These are phyloP conservation scores for Rosa chinensis DNA, from an alignment of 306 rosid genomes.

Conservation along the genomic window DNA sequence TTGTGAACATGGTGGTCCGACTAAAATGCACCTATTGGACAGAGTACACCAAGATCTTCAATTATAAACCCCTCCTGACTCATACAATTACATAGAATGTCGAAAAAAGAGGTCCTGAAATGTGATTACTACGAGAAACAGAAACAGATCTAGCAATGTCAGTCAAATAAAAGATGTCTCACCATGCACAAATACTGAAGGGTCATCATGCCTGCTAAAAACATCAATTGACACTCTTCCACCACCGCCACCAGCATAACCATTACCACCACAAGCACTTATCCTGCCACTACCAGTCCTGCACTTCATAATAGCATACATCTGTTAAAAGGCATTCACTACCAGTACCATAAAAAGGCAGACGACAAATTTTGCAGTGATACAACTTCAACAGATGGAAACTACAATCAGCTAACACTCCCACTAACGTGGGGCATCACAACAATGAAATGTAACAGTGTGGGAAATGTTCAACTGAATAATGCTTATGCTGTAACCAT, in stretches of 20 bases:
- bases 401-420: background rate
- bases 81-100: background rate
- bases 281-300: constrained; percentile 61
- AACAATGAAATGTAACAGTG: background rate
- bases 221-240: constrained; percentile 67
- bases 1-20: background rate
- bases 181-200: constrained; percentile 57
- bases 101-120: background rate
- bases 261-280: constrained; percentile 68
- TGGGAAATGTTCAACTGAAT: background rate
- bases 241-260: constrained; percentile 64
- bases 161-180: constrained; percentile 27
- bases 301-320: constrained; percentile 32
- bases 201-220: constrained; percentile 63
- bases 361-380: background rate
- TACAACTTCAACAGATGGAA: background rate
- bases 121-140: background rate
- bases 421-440: background rate
- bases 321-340: constrained; percentile 5
- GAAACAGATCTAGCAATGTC: background rate
- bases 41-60: background rate
- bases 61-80: background rate
- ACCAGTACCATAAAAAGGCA: background rate
- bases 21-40: background rate
- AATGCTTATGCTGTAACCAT: background rate